Base-by-base conservation (phyloP, 2,329 filamentous ascomycete species). In the Aureobasidium sp. region DNA sequence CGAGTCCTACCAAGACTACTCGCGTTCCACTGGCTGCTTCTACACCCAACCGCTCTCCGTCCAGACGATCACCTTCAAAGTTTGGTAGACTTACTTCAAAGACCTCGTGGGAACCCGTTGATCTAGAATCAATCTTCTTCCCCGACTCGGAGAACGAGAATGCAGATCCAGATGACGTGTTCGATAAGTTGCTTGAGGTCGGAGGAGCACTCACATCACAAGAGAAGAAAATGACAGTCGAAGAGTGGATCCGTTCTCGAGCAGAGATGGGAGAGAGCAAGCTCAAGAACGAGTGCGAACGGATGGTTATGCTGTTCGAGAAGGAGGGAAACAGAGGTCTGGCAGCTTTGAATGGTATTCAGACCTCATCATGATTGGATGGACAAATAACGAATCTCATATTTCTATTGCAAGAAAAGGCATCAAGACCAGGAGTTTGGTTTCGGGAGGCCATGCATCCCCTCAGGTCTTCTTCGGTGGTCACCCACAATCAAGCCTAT, bases 211-310 rank as follows among this genome's bases (percentile, higher is more conserved):
- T 99, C 62, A 91, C 88, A 2, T 92, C 87, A 62, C 88, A 90
- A 0, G 96, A 98, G 81, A 94, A 92, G 82, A 84, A 87, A 43
- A 97, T 99, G 95, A 95, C 90, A 7, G 93, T 98, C 0, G 94
- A 97, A 77, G 90, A 98, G 78, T 99, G 95, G 94, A 92, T 99
- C 45, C 84, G 90, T 66, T 88, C 91, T 79, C 95, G 96, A 71
- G 96, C 96, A 0, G 86, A 87, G 67, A 85, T 91, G 75, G 94
- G 93, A 0, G 95, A 98, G 81, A 88, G 90, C 78, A 91, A 90
- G 76, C 82, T 99, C 64, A 91, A 91, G 74, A 81, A 85, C 42
- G 92, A 97, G 76, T 97, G 94, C 74, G 95, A 98, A 81, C 82
- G 88, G 31, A 88, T 97, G 78, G 93, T 99, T 7, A 87, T 86